Evolutionary conservation across 1,139 yeast genomes (phyloP).

Genomic region (Nadsonia commutata): DNA sequence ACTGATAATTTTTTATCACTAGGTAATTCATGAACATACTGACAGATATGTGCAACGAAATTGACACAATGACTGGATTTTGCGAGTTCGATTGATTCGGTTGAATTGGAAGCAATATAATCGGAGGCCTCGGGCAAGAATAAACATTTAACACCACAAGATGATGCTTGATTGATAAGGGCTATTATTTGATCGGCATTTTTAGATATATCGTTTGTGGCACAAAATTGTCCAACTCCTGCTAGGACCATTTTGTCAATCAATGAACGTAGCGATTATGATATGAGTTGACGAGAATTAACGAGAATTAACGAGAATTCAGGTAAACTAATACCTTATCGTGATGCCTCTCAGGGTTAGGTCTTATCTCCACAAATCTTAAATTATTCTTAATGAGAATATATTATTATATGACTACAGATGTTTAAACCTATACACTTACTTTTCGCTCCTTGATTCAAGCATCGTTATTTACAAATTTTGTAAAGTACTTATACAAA

Average conservation of each 20-base stretch:
- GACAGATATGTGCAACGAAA: conserved; percentile 34
- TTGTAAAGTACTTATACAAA: too few relatives aligned
- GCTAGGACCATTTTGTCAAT: conserved; percentile 38
- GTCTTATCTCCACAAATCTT: too few relatives aligned
- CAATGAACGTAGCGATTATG: too few relatives aligned
- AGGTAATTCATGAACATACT: conserved; percentile 20
- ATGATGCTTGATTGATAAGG: conserved; percentile 49
- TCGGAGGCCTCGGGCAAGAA: conserved; percentile 93
- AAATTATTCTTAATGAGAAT: too few relatives aligned
- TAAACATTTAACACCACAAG: conserved; percentile 43
- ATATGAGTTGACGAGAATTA: too few relatives aligned
- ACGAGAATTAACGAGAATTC: too few relatives aligned
- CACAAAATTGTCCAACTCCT: conserved; percentile 81
- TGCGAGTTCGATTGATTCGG: conserved; percentile 49
- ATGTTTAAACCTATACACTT: too few relatives aligned
- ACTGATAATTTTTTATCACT: conserved; percentile 25
- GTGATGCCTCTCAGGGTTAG: too few relatives aligned
- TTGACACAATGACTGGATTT: conserved; percentile 33
- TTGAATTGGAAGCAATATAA: conserved; percentile 58
- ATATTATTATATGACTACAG: too few relatives aligned
- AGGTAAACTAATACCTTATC: too few relatives aligned
- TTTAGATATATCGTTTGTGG: conserved; percentile 43
- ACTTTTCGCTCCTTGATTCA: too few relatives aligned
- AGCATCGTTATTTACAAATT: too few relatives aligned
- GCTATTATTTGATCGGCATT: conserved; percentile 47